Base-by-base conservation (phyloP, 2,329 filamentous ascomycete genomes). In the Monosporascus cannonballus region DNA sequence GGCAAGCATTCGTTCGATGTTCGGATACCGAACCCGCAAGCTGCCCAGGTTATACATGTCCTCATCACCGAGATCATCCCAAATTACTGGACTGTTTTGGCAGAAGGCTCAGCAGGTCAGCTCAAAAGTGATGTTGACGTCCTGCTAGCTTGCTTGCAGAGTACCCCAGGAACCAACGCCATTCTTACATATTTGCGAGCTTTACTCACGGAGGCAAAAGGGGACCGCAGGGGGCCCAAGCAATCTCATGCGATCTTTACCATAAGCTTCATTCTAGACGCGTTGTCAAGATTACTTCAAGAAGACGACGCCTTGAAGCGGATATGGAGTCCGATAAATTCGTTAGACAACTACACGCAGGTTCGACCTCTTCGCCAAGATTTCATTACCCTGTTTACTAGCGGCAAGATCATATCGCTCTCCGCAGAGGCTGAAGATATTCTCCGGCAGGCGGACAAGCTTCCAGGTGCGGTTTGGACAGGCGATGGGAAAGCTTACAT, bases 111-210 rank as follows among this genome's bases (percentile, higher is more conserved):
- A 3, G 30, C 66, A 50, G 30, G 38, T 25, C 54, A 51, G 20
- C 60, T 53, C 48, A 60, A 67, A 59, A 61, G 60, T 24, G 77
- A 79, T 39, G 60, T 75, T 1, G 67, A 71, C 41, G 68, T 80
- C 2, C 71, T 97, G 17, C 60, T 89, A 1, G 68, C 71, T 54
- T 89, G 85, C 63, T 72, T 99, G 5, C 78, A 78, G 52, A 96
- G 85, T 64, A 75, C 94, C 17, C 78, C 86, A 2, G 92, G 91
- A 0, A 69, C 96, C 34, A 93, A 90, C 56, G 87, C 89, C n/a
- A 66, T 92, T 27, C 67, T 91, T 9, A 77, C 84, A n/a, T 83
- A 86, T 50, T 71, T 96, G 30, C 84, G 81, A 54, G 75, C 79
- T 20, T 72, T 89, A 18, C 76, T 85, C 7, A 74, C 77, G 47